Base-by-base conservation (phyloP, 2,329 filamentous ascomycete genomes). In the Sporothrix variecibatus region DNA sequence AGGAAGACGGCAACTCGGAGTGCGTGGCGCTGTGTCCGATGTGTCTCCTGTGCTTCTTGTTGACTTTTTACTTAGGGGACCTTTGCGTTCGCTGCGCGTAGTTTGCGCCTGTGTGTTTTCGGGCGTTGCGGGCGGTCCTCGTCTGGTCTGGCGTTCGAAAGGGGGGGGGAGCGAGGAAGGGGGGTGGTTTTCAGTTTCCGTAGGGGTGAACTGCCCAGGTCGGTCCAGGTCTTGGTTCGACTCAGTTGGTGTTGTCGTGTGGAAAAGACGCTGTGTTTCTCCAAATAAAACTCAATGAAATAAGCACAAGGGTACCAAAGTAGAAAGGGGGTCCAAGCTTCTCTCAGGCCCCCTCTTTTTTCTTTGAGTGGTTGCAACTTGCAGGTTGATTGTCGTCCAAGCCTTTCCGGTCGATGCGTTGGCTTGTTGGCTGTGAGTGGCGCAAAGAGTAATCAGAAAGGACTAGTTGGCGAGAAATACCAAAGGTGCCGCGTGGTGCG, bases 311-410 rank as follows among this genome's bases (percentile, higher is more conserved):
- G 34, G 34, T 34, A 34, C 34, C 34, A 34, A 34, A 34, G 65
- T 43, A 51, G n/a, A 56, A 40, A 40, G 17, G 34, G 26, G 67
- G 67, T 56, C 67, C 67, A 70, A 70, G 67, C 67, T 70, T 70
- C 46, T 70, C 40, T n/a, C 23, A 20, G 31, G 46, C 31, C 67
- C 67, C 67, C 46, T 31, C 28, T 53, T 53, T 68, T 34, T 31
- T 34, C 26, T 5, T 70, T 26, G 23, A 15, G 23, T 11, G 12
- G 8, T 68, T 20, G 38, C 65, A 62, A 28, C 4, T 62, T 26
- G 6, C 26, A 12, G 51, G 62, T 28, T 46, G 62, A 65, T 28
- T 46, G 38, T 46, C n/a, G 11, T 26, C 62, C 23, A 67, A 67
- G n/a, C 26, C 31, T 38, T 69, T 70, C 31, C 46, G 26, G 15